Evolutionary conservation across 441 rosid genomes (phyloP).

Genomic region (Gossypium gossypioides): DNA sequence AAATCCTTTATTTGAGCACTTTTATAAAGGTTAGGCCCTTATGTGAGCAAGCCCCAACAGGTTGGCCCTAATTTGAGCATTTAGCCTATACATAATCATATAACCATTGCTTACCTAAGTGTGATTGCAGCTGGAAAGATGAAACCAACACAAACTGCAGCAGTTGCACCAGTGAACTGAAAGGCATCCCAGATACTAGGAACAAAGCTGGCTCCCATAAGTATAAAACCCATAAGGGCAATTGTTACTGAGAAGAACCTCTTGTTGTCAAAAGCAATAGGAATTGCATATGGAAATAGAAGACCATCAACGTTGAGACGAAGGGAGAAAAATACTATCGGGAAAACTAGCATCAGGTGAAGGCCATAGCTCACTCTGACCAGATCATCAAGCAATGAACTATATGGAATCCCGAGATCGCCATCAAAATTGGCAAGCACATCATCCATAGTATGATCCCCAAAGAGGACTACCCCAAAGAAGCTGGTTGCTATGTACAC

Average conservation of each 20-base stretch:
- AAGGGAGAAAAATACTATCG: conserved; percentile 54
- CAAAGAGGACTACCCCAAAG: conserved; percentile 58
- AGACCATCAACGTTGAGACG: conserved; percentile 62
- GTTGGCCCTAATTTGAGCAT: too few relatives aligned
- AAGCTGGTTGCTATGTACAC: conserved; percentile 60
- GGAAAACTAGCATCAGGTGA: conserved; percentile 69
- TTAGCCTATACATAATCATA: neutral
- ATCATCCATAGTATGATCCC: conserved; percentile 50
- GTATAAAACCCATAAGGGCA: conserved; percentile 44
- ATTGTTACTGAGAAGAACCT: conserved; percentile 41
- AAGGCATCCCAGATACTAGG: conserved; percentile 73
- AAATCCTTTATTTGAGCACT: too few relatives aligned
- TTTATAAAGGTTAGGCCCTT: too few relatives aligned
- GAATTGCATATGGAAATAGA: conserved; percentile 43
- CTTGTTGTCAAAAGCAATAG: conserved; percentile 37
- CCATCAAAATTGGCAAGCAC: conserved; percentile 66
- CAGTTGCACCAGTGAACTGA: conserved; percentile 60
- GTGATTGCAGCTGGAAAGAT: conserved; percentile 62
- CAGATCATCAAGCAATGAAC: conserved; percentile 46
- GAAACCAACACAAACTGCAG: conserved; percentile 47
- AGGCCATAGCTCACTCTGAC: conserved; percentile 54
- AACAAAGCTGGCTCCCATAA: conserved; percentile 48
- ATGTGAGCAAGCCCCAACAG: too few relatives aligned
- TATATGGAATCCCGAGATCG: conserved; percentile 52
- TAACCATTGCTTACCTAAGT: conserved; percentile 30